phyloP scores from a whole-genome alignment of 2,329 filamentous ascomycete genomes.

The Ascochyta fabae region DNA sequence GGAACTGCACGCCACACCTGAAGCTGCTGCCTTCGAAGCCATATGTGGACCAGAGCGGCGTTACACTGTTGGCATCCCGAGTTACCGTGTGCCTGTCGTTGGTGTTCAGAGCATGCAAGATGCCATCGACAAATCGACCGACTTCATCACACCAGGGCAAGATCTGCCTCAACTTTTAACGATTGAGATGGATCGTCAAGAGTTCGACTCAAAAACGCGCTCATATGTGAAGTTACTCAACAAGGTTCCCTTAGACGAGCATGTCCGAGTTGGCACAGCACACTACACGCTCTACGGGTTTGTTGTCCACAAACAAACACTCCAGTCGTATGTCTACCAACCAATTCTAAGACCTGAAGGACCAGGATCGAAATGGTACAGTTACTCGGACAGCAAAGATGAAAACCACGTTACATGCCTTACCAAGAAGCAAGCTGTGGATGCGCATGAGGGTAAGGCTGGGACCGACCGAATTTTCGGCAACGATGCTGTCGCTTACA shows the following conservation, averaged over 20 bases:
- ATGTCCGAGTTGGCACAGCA: slow-evolving; percentile 55
- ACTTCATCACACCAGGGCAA: slow-evolving; percentile 30
- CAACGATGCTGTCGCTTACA: slow-evolving; percentile 60
- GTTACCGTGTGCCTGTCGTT: slow-evolving; percentile 45
- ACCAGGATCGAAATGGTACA: slow-evolving; percentile 63
- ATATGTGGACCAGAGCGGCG: slow-evolving; percentile 55
- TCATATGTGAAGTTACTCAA: slow-evolving; percentile 65
- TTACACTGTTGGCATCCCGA: slow-evolving; percentile 42
- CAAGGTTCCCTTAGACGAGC: slow-evolving; percentile 63
- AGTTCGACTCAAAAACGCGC: slow-evolving; percentile 60
- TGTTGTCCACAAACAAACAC: slow-evolving; percentile 64
- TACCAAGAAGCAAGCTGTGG: slow-evolving; percentile 62
- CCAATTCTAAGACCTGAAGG: slow-evolving; percentile 66
- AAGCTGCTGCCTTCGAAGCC: slow-evolving; percentile 49
- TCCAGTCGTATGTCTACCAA: slow-evolving; percentile 65
- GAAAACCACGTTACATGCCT: slow-evolving; percentile 63
- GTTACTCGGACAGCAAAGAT: slow-evolving; percentile 61
- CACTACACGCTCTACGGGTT: slow-evolving; percentile 66
- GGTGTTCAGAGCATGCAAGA: slow-evolving; percentile 49
- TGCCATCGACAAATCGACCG: slow-evolving; percentile 47
- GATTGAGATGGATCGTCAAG: slow-evolving; percentile 64
- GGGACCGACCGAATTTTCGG: slow-evolving; percentile 46
- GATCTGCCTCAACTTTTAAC: slow-evolving; percentile 58
- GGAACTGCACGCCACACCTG: slow-evolving; percentile 57
- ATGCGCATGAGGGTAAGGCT: slow-evolving; percentile 58